Conservation (phyloP, 2,329 filamentous ascomycete species). For the Aspergillus aculeatinus region DNA sequence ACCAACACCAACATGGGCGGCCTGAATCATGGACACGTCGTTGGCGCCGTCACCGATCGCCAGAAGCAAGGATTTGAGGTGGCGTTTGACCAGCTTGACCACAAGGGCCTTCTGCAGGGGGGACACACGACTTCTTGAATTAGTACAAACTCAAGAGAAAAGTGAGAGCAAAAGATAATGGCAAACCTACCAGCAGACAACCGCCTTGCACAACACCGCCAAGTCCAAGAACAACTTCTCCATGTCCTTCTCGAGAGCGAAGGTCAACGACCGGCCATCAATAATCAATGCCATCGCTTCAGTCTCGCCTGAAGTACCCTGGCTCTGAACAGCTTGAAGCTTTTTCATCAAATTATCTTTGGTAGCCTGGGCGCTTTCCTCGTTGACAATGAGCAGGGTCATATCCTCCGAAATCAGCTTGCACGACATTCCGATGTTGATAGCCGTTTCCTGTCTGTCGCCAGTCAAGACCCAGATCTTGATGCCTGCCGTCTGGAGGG, state of each 20-base stretch:
- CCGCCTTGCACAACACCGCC: slow-evolving; percentile 95
- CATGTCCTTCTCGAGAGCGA: slow-evolving; percentile 85
- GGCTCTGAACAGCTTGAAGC: slow-evolving; percentile 81
- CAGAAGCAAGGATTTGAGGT: slow-evolving; percentile 85
- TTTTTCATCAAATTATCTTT: slow-evolving; percentile 92
- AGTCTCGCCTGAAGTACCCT: slow-evolving; percentile 62
- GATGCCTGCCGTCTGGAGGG: slow-evolving; percentile 92
- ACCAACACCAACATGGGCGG: slow-evolving; percentile 94
- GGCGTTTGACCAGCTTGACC: slow-evolving; percentile 95
- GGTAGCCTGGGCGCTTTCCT: slow-evolving; percentile 75
- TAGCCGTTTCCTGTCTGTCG: slow-evolving; percentile 96
- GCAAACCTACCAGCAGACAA: slow-evolving; percentile 72
- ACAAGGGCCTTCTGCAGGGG: slow-evolving; percentile 96
- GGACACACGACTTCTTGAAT: slow-evolving; percentile 72
- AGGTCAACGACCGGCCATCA: slow-evolving; percentile 93
- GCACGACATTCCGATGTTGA: slow-evolving; percentile 99
- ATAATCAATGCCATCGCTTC: slow-evolving; percentile 91
- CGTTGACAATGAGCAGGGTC: slow-evolving; percentile 95
- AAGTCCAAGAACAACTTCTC: slow-evolving; percentile 92
- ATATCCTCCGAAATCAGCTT: slow-evolving; percentile 98
- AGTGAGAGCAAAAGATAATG: neutral
- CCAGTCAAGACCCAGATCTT: slow-evolving; percentile 98
- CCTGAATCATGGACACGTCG: slow-evolving; percentile 99
- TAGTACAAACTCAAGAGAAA: neutral
- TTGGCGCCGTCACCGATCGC: slow-evolving; percentile 98